A percentile compares a stretch with the other conserved stretches of the same genome.
Evolutionary conservation across 1,284 basidiomycete species (phyloP).

Genomic region (Naganishia albida): DNA sequence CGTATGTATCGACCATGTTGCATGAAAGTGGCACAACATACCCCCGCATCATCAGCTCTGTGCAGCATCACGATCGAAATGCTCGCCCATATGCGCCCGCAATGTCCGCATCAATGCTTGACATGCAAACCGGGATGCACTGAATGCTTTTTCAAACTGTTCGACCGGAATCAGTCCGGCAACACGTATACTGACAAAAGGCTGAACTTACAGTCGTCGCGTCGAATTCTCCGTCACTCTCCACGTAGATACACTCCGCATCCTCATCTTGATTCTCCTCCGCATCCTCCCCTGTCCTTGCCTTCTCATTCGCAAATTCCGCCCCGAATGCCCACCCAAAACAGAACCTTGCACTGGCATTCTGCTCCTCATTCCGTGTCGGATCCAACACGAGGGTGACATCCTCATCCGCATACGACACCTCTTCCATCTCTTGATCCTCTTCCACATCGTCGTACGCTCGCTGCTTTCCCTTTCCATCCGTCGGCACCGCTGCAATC

Average conservation of each 20-base stretch:
- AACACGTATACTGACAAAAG: neutral
- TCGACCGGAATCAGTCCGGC: neutral
- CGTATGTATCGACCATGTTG: too few species aligned
- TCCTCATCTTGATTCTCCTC: conserved; percentile 52
- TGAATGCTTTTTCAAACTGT: conserved; percentile 31
- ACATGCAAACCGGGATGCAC: conserved; percentile 28
- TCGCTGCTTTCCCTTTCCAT: conserved; percentile 22
- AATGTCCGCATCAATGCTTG: conserved; percentile 15
- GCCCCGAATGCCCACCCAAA: conserved; percentile 55
- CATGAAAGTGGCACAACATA: too few species aligned
- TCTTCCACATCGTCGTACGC: conserved; percentile 57
- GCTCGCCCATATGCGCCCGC: conserved; percentile 19
- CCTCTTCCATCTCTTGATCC: conserved; percentile 57
- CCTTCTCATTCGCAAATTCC: conserved; percentile 45
- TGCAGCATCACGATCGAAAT: conserved; percentile 5
- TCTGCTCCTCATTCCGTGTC: conserved; percentile 63
- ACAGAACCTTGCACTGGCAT: conserved; percentile 63
- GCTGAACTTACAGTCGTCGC: conserved; percentile 45
- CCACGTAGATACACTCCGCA: conserved; percentile 56
- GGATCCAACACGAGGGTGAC: conserved; percentile 72
- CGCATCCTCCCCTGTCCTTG: conserved; percentile 52
- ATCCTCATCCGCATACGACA: conserved; percentile 58
- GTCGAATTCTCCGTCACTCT: conserved; percentile 52
- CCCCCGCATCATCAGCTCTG: too few species aligned
- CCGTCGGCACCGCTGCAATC: conserved; percentile 48